Evolutionary conservation across 169 alveolate genomes (phyloP).

Genomic region (Plasmodium malariae): DNA sequence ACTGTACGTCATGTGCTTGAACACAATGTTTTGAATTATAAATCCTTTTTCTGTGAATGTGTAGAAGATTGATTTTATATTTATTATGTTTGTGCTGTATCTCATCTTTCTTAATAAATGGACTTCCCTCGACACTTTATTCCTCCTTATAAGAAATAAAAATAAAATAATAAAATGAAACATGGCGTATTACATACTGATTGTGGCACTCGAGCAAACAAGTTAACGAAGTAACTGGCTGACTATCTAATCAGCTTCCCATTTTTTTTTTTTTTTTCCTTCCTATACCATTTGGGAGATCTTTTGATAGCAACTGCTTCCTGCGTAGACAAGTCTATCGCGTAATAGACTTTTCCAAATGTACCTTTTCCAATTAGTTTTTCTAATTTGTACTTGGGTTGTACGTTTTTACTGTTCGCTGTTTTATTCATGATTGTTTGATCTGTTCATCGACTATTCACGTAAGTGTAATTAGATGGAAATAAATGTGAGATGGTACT

Average conservation of each 20-base stretch:
- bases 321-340: conserved; percentile 56
- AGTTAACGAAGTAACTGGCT: background rate
- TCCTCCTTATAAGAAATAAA: conserved; percentile 24
- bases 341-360: conserved; percentile 68
- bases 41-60: conserved; percentile 64
- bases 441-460: background rate
- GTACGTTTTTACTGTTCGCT: conserved; percentile 2
- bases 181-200: background rate
- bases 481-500: too few relatives aligned
- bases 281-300: conserved; percentile 50
- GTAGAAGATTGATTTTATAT: conserved; percentile 50
- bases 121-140: conserved; percentile 75
- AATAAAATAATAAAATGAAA: background rate
- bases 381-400: conserved; percentile 35
- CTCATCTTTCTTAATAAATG: conserved; percentile 57
- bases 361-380: conserved; percentile 72
- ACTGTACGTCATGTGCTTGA: conserved; percentile 69
- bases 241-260: too few relatives aligned
- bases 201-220: background rate
- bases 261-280: too few relatives aligned
- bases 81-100: conserved; percentile 45
- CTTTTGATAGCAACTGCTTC: conserved; percentile 73
- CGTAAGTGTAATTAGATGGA: too few relatives aligned
- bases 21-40: conserved; percentile 61
- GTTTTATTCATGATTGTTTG: conserved; percentile 19